These are phyloP conservation scores for Mucor piriformis DNA, from an alignment of 371 early-diverging fungal genomes.

Conservation along the genomic window DNA sequence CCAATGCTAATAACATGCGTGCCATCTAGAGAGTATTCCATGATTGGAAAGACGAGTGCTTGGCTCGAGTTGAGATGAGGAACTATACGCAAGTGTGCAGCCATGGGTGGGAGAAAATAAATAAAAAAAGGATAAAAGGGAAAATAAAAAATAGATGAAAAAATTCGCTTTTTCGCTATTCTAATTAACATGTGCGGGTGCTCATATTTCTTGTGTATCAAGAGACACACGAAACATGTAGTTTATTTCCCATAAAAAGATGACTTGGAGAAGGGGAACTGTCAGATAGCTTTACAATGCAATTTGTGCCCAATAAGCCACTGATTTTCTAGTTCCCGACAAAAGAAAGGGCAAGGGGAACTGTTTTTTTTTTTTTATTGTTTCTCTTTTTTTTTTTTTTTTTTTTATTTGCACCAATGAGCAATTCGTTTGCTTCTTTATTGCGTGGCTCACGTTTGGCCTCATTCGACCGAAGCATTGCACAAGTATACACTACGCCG, in stretches of 20 bases:
- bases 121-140: background rate
- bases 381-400: no score
- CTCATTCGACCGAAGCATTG: constrained; percentile 65
- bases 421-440: background rate
- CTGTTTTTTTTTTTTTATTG: no score
- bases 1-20: constrained; percentile 67
- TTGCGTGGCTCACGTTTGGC: constrained; percentile 76
- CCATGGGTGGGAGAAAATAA: background rate
- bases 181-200: no score
- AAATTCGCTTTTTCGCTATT: background rate
- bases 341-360: no score
- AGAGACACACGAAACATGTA: no score
- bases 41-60: constrained; percentile 74
- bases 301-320: no score
- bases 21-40: constrained; percentile 69
- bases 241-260: no score
- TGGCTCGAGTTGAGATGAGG: constrained; percentile 68
- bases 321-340: no score
- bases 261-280: no score
- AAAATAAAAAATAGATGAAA: background rate
- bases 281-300: no score
- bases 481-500: constrained; percentile 75
- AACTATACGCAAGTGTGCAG: constrained; percentile 56
- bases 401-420: no score
- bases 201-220: no score